Conservation (phyloP, 768 basidiomycete genomes). For the Russula earlei region DNA sequence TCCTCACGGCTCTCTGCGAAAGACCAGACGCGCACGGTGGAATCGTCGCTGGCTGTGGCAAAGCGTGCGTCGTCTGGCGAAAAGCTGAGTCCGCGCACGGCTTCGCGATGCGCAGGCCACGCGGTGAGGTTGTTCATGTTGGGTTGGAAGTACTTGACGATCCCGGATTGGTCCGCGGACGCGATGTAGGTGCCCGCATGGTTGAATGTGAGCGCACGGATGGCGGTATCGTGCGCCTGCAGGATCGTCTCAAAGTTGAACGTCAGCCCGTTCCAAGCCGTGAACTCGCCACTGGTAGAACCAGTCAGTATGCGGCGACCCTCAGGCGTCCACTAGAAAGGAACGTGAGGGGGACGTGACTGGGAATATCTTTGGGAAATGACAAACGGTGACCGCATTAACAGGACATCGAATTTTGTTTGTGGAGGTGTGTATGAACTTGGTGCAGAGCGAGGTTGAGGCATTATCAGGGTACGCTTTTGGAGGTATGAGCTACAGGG, state of each 20-base stretch:
- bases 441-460: constrained; percentile 90
- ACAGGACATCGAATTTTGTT: constrained; percentile 98
- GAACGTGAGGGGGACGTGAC: constrained; percentile 1
- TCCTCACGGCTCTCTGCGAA: constrained; percentile 90
- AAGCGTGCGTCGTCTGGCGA: constrained; percentile 88
- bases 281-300: constrained; percentile 95
- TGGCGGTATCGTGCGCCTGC: constrained; percentile 95
- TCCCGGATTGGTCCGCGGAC: constrained; percentile 85
- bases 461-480: constrained; percentile 86
- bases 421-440: constrained; percentile 96
- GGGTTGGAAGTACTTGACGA: constrained; percentile 98
- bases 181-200: constrained; percentile 91
- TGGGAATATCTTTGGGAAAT: not conserved
- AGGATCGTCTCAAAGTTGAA: constrained; percentile 99
- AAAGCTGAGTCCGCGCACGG: constrained; percentile 85
- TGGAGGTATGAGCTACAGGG: constrained; percentile 75
- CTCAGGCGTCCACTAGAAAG: constrained; percentile 88
- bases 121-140: constrained; percentile 98
- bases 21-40: constrained; percentile 89
- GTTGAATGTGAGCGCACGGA: constrained; percentile 83
- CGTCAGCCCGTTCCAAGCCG: constrained; percentile 96
- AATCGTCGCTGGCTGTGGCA: constrained; percentile 93
- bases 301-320: constrained; percentile 89
- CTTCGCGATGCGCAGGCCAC: constrained; percentile 93
- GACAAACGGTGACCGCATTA: constrained; percentile 82